Conservation (phyloP, 2,329 filamentous ascomycete genomes). For the Talaromyces piceae region DNA sequence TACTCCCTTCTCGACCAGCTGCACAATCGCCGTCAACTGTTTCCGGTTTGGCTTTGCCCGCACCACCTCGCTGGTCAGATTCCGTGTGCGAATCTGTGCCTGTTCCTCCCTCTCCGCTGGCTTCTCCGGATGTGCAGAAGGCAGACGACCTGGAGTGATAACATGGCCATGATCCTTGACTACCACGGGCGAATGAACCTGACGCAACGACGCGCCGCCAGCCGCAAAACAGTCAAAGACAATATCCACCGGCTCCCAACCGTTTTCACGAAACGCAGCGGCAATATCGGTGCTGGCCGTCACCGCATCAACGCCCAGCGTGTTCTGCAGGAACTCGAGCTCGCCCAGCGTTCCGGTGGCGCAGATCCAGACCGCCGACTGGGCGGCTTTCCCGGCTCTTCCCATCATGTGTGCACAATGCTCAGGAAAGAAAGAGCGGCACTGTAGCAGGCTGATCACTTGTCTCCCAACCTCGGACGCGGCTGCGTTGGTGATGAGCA, state of each 20-base stretch:
- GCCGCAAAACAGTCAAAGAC: slow-evolving; percentile 33
- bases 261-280: slow-evolving; percentile 22
- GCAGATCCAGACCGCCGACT: slow-evolving; percentile 28
- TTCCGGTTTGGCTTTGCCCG: slow-evolving; percentile 29
- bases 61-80: slow-evolving; percentile 27
- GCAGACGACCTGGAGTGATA: slow-evolving; percentile 18
- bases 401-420: slow-evolving; percentile 6
- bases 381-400: neutral
- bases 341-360: slow-evolving; percentile 24
- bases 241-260: slow-evolving; percentile 32
- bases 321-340: slow-evolving; percentile 20
- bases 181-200: slow-evolving; percentile 25
- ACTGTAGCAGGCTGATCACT: slow-evolving; percentile 30
- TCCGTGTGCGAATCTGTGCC: slow-evolving; percentile 16
- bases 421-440: slow-evolving; percentile 24
- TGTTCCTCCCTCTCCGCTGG: slow-evolving; percentile 6
- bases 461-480: slow-evolving; percentile 31
- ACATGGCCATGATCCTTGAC: slow-evolving; percentile 28
- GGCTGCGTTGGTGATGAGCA: slow-evolving; percentile 32
- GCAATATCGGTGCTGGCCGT: slow-evolving; percentile 27
- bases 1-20: slow-evolving; percentile 28
- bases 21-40: slow-evolving; percentile 27
- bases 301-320: slow-evolving; percentile 27
- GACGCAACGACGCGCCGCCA: slow-evolving; percentile 23
- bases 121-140: slow-evolving; percentile 8